Conservation (phyloP, 2,329 filamentous ascomycete species). For the Zymoseptoria ardabiliae region DNA sequence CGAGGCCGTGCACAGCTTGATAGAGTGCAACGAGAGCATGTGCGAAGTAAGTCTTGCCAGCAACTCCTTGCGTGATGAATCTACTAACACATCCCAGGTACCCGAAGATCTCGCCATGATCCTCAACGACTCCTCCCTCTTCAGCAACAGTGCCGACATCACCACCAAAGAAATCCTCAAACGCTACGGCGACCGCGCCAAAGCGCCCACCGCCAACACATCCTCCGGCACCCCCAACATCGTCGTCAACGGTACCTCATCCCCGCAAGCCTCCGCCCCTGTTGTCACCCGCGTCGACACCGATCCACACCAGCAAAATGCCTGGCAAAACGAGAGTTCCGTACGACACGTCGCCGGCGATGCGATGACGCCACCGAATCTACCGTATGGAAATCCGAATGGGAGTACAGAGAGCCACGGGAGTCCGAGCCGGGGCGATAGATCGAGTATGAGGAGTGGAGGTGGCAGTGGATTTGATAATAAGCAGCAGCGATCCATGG, state of each 20-base stretch:
- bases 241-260: conserved; percentile 28
- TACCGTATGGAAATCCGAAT: conserved; percentile 25
- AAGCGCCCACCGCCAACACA: conserved; percentile 38
- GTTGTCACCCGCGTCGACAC: conserved; percentile 70
- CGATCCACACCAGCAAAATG: conserved; percentile 63
- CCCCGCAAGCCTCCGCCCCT: conserved; percentile 40
- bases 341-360: conserved; percentile 60
- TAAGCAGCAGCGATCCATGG: conserved; percentile 22
- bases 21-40: conserved; percentile 91
- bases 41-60: conserved; percentile 66
- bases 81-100: conserved; percentile 52
- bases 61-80: background rate
- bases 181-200: conserved; percentile 77
- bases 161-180: conserved; percentile 97
- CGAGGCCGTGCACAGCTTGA: conserved; percentile 82
- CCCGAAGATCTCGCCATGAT: conserved; percentile 85
- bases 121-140: conserved; percentile 73
- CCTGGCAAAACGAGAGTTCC: conserved; percentile 76
- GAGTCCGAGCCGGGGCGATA: conserved; percentile 22
- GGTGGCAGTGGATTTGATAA: conserved; percentile 12
- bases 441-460: conserved; percentile 16
- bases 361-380: conserved; percentile 18
- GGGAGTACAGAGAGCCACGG: conserved; percentile 25
- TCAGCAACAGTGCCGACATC: conserved; percentile 75
- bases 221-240: conserved; percentile 26